phyloP scores from a whole-genome alignment of 495 filamentous ascomycete genomes.

The Collariella sp. region DNA sequence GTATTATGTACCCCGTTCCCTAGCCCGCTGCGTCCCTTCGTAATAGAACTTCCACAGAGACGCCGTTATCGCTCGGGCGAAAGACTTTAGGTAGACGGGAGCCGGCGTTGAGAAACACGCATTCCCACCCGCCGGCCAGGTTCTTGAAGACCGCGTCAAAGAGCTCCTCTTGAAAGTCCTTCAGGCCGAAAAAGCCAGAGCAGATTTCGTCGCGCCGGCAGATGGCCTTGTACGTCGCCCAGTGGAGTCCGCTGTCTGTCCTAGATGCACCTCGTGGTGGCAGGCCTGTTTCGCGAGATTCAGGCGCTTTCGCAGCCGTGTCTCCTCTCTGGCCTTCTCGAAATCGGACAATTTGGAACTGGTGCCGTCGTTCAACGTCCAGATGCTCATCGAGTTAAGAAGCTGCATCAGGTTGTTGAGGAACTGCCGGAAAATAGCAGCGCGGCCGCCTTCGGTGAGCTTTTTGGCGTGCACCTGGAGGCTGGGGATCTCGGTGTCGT shows the following conservation, averaged over 20 bases:
- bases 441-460: conserved; percentile 42
- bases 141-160: conserved; percentile 46
- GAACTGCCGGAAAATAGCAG: conserved; percentile 21
- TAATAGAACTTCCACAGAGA: conserved; percentile 32
- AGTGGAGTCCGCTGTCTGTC: conserved; percentile 41
- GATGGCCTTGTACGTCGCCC: conserved; percentile 55
- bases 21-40: conserved; percentile 24
- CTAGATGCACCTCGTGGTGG: conserved; percentile 37
- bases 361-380: conserved; percentile 44
- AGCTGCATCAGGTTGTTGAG: conserved; percentile 47
- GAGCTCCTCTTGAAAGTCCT: conserved; percentile 45
- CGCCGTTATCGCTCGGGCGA: background rate
- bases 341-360: conserved; percentile 33
- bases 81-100: conserved; percentile 21
- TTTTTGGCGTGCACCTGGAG: conserved; percentile 53
- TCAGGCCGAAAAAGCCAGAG: conserved; percentile 25
- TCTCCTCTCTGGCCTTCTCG: conserved; percentile 35
- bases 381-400: conserved; percentile 50
- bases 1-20: conserved; percentile 14
- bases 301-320: conserved; percentile 35
- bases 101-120: conserved; percentile 38
- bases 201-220: conserved; percentile 40
- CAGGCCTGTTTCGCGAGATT: conserved; percentile 39
- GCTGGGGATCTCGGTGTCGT: conserved; percentile 48
- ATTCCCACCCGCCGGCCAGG: conserved; percentile 50